Evolutionary conservation across 2,329 filamentous ascomycete genomes (phyloP).

Genomic region (Exophiala sp.): DNA sequence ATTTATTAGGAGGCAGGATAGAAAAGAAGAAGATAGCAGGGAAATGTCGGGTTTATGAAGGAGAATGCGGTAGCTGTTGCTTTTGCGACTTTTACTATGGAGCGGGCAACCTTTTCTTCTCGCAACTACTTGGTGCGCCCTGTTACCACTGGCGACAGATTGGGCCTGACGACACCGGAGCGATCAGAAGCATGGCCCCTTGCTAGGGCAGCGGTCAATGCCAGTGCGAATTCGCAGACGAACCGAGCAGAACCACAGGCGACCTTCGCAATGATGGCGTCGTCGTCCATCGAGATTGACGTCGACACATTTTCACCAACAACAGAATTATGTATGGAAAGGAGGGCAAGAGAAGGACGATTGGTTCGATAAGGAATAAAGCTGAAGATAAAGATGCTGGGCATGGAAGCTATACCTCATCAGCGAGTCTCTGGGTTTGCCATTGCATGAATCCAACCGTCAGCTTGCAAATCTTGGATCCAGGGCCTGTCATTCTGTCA

Average conservation of each 20-base stretch:
- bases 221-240: not conserved
- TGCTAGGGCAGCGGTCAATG: not conserved
- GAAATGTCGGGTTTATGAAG: not conserved
- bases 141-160: not conserved
- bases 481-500: no score
- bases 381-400: not conserved
- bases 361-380: constrained; percentile 23
- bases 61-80: not conserved
- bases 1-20: no score
- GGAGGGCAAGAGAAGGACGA: constrained; percentile 2
- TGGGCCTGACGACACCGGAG: not conserved
- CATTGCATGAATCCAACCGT: constrained; percentile 4
- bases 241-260: no score
- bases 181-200: not conserved
- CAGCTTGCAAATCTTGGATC: no score
- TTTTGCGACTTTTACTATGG: not conserved
- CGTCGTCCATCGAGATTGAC: not conserved
- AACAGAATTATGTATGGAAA: constrained; percentile 9
- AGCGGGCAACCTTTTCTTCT: not conserved
- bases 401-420: constrained; percentile 1
- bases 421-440: not conserved
- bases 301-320: not conserved
- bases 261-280: no score
- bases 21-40: not conserved
- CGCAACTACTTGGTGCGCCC: not conserved